Evolutionary conservation across 23 red algal species (phyloP).

Genomic region (Pyropia haitanensis): DNA sequence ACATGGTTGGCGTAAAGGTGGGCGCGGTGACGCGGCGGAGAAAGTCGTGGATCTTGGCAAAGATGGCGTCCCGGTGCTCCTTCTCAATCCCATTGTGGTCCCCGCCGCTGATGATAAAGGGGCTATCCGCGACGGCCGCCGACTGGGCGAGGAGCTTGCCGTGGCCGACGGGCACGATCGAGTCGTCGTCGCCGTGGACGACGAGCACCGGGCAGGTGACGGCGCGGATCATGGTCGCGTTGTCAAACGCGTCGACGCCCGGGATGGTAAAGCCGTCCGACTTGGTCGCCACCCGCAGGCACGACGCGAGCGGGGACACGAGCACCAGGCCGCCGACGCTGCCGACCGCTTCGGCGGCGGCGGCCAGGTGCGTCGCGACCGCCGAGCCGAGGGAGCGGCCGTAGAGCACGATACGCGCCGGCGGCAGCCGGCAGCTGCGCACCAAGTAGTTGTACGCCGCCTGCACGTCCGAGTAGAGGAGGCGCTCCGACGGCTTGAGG

Average conservation of each 20-base stretch:
- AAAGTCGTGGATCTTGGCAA: too few relatives aligned
- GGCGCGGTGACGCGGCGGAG: too few relatives aligned
- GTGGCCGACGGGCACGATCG: conserved; percentile 42
- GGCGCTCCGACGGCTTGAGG: conserved; percentile 52
- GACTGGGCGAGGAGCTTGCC: conserved; percentile 21
- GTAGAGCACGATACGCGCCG: conserved; percentile 48
- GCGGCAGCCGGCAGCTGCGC: conserved; percentile 14
- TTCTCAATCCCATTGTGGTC: too few relatives aligned
- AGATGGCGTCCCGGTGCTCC: too few relatives aligned
- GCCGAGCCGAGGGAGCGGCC: conserved; percentile 60
- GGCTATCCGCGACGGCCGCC: too few relatives aligned
- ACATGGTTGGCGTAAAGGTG: too few relatives aligned
- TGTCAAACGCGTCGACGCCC: conserved; percentile 62
- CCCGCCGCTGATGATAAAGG: too few relatives aligned
- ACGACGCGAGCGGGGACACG: conserved; percentile 57
- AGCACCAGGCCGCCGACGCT: conserved; percentile 49
- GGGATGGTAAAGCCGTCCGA: conserved; percentile 37
- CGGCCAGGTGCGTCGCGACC: conserved; percentile 44
- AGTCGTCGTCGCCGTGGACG: conserved; percentile 58
- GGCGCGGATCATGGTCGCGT: conserved; percentile 37
- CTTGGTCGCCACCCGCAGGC: conserved; percentile 39
- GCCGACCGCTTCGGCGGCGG: conserved; percentile 12
- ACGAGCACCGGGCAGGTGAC: conserved; percentile 66
- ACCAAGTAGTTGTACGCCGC: conserved; percentile 50
- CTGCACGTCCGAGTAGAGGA: conserved; percentile 39